Percentiles rank a stretch among this genome's conserved stretches.
Conservation (phyloP, 805 yeast species). For the Candida hungchunana region DNA sequence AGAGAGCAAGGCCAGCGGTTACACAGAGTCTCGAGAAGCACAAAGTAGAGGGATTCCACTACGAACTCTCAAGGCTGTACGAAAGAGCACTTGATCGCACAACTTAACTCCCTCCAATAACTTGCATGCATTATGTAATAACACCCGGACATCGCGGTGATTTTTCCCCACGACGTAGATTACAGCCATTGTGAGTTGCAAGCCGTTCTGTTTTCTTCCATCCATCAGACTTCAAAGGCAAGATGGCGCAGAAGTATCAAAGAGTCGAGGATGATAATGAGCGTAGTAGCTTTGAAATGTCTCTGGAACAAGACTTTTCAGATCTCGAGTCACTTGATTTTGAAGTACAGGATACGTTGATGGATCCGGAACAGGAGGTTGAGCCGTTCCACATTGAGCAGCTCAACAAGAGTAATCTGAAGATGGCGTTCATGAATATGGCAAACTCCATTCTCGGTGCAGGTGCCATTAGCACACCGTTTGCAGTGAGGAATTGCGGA, state of each 20-base stretch:
- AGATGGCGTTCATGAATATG: conserved; percentile 95
- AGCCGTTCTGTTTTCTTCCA: no score
- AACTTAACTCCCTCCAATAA: conserved; percentile 4
- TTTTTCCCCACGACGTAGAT: no score
- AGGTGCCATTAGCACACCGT: conserved; percentile 92
- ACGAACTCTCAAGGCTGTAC: conserved; percentile 41
- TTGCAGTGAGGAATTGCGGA: conserved; percentile 80
- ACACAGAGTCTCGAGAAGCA: conserved; percentile 32
- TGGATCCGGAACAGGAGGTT: conserved; percentile 14
- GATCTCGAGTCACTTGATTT: conserved; percentile 25
- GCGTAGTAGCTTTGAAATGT: conserved; percentile 15
- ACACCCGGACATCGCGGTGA: conserved; percentile 3
- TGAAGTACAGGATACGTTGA: conserved; percentile 11
- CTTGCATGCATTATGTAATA: background rate
- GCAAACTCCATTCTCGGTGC: conserved; percentile 94
- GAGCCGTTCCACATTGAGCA: conserved; percentile 19
- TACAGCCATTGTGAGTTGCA: no score
- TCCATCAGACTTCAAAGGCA: background rate
- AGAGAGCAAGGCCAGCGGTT: conserved; percentile 44
- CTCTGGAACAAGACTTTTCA: conserved; percentile 21
- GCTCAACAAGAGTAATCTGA: conserved; percentile 49
- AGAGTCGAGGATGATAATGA: conserved; percentile 1
- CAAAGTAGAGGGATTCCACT: conserved; percentile 38
- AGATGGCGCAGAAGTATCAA: conserved; percentile 6
- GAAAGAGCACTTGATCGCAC: conserved; percentile 38